A percentile compares a stretch with the other conserved stretches of the same genome.
These are phyloP conservation scores for Nidularia sp. DNA, from an alignment of 768 basidiomycete genomes.

Conservation along the genomic window DNA sequence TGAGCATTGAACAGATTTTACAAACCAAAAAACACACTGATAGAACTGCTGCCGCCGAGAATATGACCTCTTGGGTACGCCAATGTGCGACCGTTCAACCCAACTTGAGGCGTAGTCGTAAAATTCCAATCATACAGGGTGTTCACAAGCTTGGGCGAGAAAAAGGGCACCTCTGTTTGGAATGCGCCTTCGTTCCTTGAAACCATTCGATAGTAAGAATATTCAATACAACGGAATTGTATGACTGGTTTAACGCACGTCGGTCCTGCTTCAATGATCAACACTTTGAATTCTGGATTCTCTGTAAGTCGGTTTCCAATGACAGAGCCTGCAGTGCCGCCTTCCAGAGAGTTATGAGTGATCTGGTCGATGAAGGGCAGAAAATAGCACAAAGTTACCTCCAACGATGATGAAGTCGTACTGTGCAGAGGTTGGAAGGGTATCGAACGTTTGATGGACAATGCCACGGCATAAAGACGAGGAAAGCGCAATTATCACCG, in stretches of 20 bases:
- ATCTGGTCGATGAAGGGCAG: not conserved
- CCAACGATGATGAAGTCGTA: not conserved
- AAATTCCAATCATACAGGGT: slow-evolving; percentile 27
- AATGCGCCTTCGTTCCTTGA: slow-evolving; percentile 12
- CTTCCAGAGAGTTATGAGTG: slow-evolving; percentile 4
- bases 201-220: not conserved
- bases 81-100: slow-evolving; percentile 16
- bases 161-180: slow-evolving; percentile 11
- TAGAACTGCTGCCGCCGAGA: slow-evolving; percentile 24
- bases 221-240: not conserved
- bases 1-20: no score
- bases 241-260: slow-evolving; percentile 10
- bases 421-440: no score
- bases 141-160: not conserved
- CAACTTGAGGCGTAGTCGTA: slow-evolving; percentile 21
- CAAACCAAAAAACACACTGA: slow-evolving; percentile 15
- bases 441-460: no score
- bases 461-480: no score
- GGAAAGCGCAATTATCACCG: no score
- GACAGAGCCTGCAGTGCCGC: slow-evolving; percentile 24
- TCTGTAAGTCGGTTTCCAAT: slow-evolving; percentile 23
- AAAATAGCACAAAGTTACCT: not conserved
- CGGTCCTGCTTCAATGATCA: slow-evolving; percentile 25
- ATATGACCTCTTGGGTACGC: slow-evolving; percentile 20
- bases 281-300: slow-evolving; percentile 13